Conservation (phyloP, 2,329 filamentous ascomycete genomes). For the Dryadomyces quercus-mongolicae region DNA sequence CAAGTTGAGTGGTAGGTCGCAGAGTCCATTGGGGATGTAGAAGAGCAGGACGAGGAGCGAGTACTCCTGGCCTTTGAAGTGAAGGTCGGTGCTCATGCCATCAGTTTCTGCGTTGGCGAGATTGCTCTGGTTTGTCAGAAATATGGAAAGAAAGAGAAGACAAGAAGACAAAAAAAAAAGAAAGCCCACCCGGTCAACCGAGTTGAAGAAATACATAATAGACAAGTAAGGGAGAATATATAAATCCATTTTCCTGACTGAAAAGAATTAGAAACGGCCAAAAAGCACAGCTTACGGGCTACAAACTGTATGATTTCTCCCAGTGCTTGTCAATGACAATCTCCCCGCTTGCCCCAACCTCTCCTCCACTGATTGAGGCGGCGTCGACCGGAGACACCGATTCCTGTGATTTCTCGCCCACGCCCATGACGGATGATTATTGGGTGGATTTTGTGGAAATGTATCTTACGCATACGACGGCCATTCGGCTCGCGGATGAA, state of each 20-base stretch:
- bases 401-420: not conserved
- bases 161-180: not conserved
- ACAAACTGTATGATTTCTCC: not conserved
- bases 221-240: conserved; percentile 28
- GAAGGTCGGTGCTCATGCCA: conserved; percentile 37
- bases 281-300: not conserved
- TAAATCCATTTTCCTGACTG: conserved; percentile 24
- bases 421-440: not conserved
- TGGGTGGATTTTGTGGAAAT: too few species aligned
- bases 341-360: not conserved
- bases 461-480: too few species aligned
- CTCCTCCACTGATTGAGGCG: not conserved
- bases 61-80: conserved; percentile 52
- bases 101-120: conserved; percentile 41
- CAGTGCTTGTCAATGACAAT: not conserved
- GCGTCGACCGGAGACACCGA: not conserved
- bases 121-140: conserved; percentile 21
- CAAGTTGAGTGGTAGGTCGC: conserved; percentile 52
- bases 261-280: not conserved
- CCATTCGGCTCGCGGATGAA: too few species aligned
- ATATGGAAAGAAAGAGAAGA: not conserved
- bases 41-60: conserved; percentile 59
- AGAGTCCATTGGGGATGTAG: conserved; percentile 62
- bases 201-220: conserved; percentile 7
- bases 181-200: conserved; percentile 8